Conservation (phyloP, 306 rosid species). For the Gastrolobium villosum region DNA sequence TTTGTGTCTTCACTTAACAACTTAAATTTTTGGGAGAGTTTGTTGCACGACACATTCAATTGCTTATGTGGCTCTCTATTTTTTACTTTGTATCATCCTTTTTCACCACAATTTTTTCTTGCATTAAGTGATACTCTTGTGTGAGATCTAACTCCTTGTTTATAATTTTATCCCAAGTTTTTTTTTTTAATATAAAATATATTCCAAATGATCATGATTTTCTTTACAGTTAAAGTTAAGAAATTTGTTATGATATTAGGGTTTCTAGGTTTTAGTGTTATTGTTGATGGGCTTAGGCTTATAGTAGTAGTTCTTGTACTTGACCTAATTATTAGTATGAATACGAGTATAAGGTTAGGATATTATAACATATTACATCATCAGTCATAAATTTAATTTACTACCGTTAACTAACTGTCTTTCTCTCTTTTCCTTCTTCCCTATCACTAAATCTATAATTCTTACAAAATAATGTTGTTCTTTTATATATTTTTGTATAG, state of each 20-base stretch:
- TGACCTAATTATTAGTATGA: conserved; percentile 13
- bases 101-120: neutral
- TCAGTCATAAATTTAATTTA: conserved; percentile 1
- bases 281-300: conserved; percentile 24
- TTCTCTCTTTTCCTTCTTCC: conserved; percentile 26
- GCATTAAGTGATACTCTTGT: neutral
- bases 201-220: conserved; percentile 23
- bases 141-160: conserved; percentile 5
- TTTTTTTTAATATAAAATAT: neutral
- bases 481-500: conserved; percentile 34
- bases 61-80: conserved; percentile 34
- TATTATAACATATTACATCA: neutral
- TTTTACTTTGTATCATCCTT: neutral
- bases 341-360: conserved; percentile 2
- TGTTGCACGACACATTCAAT: too few relatives aligned
- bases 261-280: neutral
- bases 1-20: too few relatives aligned
- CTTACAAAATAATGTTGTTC: conserved; percentile 22
- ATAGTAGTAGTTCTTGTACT: conserved; percentile 12
- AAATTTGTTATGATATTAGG: conserved; percentile 31
- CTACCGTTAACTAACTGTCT: neutral
- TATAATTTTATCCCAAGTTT: conserved; percentile 11
- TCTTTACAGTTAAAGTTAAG: conserved; percentile 5
- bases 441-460: neutral
- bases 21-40: too few relatives aligned